Base-by-base conservation (phyloP, 371 early-diverging fungal genomes). In the Saksenaea vasiformis region DNA sequence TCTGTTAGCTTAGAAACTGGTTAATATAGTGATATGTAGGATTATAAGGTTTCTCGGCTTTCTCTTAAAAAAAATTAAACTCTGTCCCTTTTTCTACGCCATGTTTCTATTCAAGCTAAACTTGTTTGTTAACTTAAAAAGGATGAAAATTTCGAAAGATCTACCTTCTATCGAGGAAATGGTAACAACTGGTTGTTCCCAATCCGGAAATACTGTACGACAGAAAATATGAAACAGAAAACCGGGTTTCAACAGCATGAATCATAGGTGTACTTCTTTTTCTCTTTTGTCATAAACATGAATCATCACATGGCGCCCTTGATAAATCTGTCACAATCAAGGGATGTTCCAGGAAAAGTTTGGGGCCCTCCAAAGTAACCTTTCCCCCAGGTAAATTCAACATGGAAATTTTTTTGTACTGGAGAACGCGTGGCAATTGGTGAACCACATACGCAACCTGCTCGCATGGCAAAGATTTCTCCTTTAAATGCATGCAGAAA, bases 281-380 rank as follows among this genome's bases (percentile, higher is more conserved):
- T 39, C 11, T 2, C n/a, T 22, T 47, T 47, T 47, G 51, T 47
- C 51, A 47, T 47, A 22, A 14, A 14, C 11, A n/a, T 47, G 22
- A 47, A 47, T 22, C n/a, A 26, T 0, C 24, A 22, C 51, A 22
- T 47, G 51, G 22, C 22, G 31, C 3, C 22, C 19, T 19, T 2
- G 51, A 47, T 10, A 26, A 47, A n/a, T 47, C 22, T 47, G 17
- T 47, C 51, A 47, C 51, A 47, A 47, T 22, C 51, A 47, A 47
- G 51, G 51, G 22, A 47, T 17, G 22, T 47, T 10, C 51, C 39
- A 47, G 22, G 22, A 17, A 47, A 47, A 22, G 9, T 47, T 47
- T n/a, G 51, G 51, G 51, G n/a, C n/a, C n/a, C n/a, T n/a, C n/a
- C n/a, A n/a, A n/a, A n/a, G n/a, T n/a, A n/a, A n/a, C n/a, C n/a